phyloP scores from a whole-genome alignment of 441 rosid genomes.

The Syzygium malaccense region DNA sequence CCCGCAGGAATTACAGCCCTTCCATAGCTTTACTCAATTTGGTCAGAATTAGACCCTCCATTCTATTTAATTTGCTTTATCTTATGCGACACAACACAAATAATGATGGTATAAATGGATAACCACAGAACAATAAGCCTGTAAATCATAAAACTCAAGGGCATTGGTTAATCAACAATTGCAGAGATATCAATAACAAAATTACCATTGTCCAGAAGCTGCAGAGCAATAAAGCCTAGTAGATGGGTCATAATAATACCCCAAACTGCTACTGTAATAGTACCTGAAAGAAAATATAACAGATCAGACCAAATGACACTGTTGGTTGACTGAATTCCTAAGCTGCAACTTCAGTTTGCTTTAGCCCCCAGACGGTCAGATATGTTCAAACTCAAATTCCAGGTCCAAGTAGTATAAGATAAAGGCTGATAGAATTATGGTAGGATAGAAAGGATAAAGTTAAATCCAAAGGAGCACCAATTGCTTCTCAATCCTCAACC shows the following conservation, averaged over 20 bases:
- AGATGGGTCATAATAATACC: conserved; percentile 81
- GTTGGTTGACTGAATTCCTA: neutral
- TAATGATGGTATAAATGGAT: neutral
- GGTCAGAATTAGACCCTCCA: neutral
- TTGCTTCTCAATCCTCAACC: neutral
- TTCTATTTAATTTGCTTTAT: neutral
- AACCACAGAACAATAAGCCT: neutral
- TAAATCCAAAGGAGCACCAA: neutral
- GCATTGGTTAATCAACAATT: neutral
- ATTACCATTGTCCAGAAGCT: conserved; percentile 81
- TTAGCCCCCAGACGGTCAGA: neutral
- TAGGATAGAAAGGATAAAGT: neutral
- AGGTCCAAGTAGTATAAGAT: neutral
- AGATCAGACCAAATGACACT: neutral
- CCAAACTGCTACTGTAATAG: conserved; percentile 86
- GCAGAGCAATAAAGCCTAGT: conserved; percentile 81
- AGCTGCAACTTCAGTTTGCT: neutral
- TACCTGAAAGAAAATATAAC: conserved; percentile 38
- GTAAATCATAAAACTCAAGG: neutral
- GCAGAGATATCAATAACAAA: neutral
- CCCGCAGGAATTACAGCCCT: neutral
- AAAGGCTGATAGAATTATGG: neutral
- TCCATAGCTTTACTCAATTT: neutral
- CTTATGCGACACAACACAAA: neutral
- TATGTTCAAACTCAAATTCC: neutral